Percentiles rank a stretch among this genome's conserved stretches.
phyloP scores from a whole-genome alignment of 2,329 filamentous ascomycete genomes.

The Capronia epimyces region DNA sequence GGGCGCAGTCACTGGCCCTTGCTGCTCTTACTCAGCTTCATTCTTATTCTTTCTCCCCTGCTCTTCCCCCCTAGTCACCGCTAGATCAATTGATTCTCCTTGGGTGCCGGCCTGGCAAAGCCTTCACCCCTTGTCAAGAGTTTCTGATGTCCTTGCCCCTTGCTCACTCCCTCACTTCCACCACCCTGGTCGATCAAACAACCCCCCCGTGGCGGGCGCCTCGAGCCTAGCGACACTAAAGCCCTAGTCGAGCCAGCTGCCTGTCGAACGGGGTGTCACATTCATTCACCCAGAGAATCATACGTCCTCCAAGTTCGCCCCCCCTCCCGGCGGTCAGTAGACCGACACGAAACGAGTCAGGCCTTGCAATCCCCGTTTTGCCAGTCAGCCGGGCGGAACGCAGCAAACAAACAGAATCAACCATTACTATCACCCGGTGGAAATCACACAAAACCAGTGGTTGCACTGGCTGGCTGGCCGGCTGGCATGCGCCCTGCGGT shows the following conservation, averaged over 20 bases:
- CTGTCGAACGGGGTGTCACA: constrained; percentile 12
- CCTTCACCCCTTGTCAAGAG: not conserved
- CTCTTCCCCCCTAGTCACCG: not conserved
- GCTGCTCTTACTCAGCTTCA: constrained; percentile 2
- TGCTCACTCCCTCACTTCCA: not conserved
- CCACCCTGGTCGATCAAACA: not conserved
- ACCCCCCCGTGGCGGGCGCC: constrained; percentile 14
- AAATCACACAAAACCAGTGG: not conserved
- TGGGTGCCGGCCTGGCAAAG: too few species aligned
- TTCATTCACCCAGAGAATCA: constrained; percentile 8
- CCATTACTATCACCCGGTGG: constrained; percentile 8
- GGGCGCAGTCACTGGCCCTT: not conserved
- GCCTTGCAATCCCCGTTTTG: not conserved
- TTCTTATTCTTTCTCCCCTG: not conserved
- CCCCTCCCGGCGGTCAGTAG: constrained; percentile 20
- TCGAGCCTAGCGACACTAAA: constrained; percentile 4
- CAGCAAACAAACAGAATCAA: constrained; percentile 4
- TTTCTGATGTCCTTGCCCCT: not conserved
- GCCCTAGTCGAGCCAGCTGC: not conserved
- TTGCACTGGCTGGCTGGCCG: not conserved
- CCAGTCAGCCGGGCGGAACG: constrained; percentile 14
- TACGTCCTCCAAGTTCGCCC: constrained; percentile 6
- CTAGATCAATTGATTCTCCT: constrained; percentile 6
- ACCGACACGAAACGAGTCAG: constrained; percentile 15
- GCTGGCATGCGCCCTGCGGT: not conserved